These are phyloP conservation scores for Acanthamoeba comandoni DNA, from an alignment of 208 protist species.

Conservation along the genomic window DNA sequence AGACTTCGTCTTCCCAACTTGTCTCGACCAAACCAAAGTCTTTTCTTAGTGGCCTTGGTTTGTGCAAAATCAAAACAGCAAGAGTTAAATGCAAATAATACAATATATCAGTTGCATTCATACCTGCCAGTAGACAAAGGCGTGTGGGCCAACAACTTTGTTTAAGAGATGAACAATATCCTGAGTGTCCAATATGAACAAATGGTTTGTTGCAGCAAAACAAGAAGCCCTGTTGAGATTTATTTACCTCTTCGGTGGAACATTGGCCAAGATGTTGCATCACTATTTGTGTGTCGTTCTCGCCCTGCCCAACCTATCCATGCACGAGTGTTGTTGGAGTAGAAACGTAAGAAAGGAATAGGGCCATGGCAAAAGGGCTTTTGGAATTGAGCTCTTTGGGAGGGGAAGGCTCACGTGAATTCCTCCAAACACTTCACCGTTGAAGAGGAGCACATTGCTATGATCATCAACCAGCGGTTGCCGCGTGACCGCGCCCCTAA, in stretches of 20 bases:
- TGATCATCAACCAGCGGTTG: constrained; percentile 46
- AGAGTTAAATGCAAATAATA: background rate
- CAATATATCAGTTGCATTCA: too few relatives aligned
- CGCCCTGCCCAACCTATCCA: constrained; percentile 10
- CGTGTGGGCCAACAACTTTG: constrained; percentile 14
- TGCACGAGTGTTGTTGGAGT: too few relatives aligned
- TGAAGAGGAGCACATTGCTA: constrained; percentile 59
- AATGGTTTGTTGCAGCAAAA: too few relatives aligned
- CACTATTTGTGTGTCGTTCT: constrained; percentile 56
- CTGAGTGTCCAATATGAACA: too few relatives aligned
- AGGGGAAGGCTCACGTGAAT: constrained; percentile 26
- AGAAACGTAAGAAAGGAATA: too few relatives aligned
- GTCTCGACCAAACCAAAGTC: constrained; percentile 79
- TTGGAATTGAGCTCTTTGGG: too few relatives aligned
- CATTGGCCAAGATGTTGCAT: background rate
- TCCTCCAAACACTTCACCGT: constrained; percentile 72
- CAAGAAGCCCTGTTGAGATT: too few relatives aligned
- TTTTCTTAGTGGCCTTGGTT: background rate
- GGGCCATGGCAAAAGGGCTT: too few relatives aligned
- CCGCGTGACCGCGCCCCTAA: background rate
- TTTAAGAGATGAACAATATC: constrained; percentile 38
- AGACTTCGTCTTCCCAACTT: constrained; percentile 79
- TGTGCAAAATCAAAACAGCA: background rate
- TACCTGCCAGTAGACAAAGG: constrained; percentile 69
- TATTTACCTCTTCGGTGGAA: too few relatives aligned